Percentiles rank a stretch among this genome's conserved stretches.
Evolutionary conservation across 176 grass and related monocot species (phyloP).

Genomic region (Alopecurus myosuroides): DNA sequence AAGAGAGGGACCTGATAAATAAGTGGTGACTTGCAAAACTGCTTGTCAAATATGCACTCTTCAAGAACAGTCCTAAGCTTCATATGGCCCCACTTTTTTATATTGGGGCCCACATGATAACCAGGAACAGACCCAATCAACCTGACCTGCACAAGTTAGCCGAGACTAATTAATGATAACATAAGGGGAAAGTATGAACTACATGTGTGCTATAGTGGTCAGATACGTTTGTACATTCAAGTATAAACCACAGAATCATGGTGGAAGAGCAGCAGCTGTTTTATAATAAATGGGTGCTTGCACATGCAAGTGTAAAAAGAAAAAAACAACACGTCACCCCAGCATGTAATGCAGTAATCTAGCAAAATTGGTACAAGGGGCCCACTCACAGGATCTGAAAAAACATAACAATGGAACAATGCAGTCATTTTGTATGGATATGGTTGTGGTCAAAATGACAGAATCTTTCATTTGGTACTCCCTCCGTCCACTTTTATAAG

Average conservation of each 20-base stretch:
- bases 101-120: slow-evolving; percentile 74
- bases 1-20: slow-evolving; percentile 70
- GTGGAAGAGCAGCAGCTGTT: not conserved
- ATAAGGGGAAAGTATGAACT: not conserved
- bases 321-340: not conserved
- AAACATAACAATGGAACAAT: not conserved
- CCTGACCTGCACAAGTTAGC: slow-evolving; percentile 57
- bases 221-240: not conserved
- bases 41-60: slow-evolving; percentile 62
- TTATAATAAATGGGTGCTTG: not conserved
- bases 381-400: not conserved
- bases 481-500: no score
- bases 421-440: not conserved
- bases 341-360: not conserved
- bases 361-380: not conserved
- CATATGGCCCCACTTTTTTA: slow-evolving; percentile 94
- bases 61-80: slow-evolving; percentile 83
- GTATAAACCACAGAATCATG: not conserved
- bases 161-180: not conserved
- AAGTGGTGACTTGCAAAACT: slow-evolving; percentile 83
- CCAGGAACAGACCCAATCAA: slow-evolving; percentile 89
- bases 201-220: not conserved
- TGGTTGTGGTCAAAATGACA: slow-evolving; percentile 3
- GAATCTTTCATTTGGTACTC: not conserved
- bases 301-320: not conserved